Evolutionary conservation across 768 basidiomycete genomes (phyloP).

Genomic region (Panaeolus cyanescens): DNA sequence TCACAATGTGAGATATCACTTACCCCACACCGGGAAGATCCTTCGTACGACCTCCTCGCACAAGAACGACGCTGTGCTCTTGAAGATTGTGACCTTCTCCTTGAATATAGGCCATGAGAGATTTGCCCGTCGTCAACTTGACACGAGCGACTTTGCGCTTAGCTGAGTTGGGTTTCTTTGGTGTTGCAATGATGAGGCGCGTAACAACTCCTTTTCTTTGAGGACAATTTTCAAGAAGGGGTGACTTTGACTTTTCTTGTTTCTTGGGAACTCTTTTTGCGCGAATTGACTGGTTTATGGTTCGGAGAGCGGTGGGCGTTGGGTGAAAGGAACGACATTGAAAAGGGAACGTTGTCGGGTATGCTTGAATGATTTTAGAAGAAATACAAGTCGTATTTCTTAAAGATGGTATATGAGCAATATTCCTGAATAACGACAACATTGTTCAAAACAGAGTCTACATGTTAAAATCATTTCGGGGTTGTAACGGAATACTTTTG

Average conservation of each 20-base stretch:
- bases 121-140: conserved; percentile 87
- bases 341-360: conserved; percentile 12
- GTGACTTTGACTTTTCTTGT: conserved; percentile 63
- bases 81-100: conserved; percentile 98
- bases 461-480: not conserved
- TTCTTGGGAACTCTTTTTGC: conserved; percentile 62
- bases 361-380: conserved; percentile 12
- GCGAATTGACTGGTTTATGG: conserved; percentile 87
- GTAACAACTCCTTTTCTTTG: conserved; percentile 94
- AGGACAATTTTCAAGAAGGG: conserved; percentile 75
- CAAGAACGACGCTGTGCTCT: conserved; percentile 93
- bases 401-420: conserved; percentile 27
- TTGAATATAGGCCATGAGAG: conserved; percentile 90
- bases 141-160: conserved; percentile 96
- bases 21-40: conserved; percentile 98
- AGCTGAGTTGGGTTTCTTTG: conserved; percentile 98
- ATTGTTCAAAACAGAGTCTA: conserved; percentile 21
- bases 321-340: conserved; percentile 60
- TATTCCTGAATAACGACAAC: conserved; percentile 39
- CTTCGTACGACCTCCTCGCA: conserved; percentile 95
- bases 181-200: conserved; percentile 76
- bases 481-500: conserved; percentile 2
- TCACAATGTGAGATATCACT: conserved; percentile 25
- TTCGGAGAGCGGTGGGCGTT: conserved; percentile 57
- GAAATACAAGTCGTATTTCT: conserved; percentile 27